Evolutionary conservation across 306 rosid species (phyloP), one percentile per base, ranked within the genome.

Genomic region (Alnus glutinosa): DNA sequence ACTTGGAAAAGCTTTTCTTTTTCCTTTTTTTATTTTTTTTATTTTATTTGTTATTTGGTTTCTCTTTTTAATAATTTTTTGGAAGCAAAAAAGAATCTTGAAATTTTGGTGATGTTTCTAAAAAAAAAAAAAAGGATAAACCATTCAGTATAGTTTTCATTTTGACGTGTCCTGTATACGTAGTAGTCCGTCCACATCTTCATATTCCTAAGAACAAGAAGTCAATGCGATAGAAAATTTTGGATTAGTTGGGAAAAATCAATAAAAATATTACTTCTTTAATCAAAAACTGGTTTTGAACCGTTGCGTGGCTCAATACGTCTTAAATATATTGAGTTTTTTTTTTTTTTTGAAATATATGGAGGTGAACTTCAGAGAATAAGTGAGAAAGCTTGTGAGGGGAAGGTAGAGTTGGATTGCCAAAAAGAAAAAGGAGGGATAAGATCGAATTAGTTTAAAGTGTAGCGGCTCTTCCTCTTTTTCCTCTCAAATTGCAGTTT

Each of bases 361-460:
- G 57, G 57, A 14, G 19, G 70, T 72, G 61, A 63, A 50, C 46
- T 36, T 67, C 11, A 28, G 74, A 46, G 42, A 16, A 68, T 55
- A 49, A 69, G 58, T 28, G 52, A 74, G 67, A 16, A 42, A 50
- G 42, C 39, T 47, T 34, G 36, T 58, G 64, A 10, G 66, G 34
- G 15, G 15, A 57, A 52, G 9, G 39, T 36, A 42, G 73, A 36
- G 80, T 15, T 70, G 54, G 49, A 74, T 59, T 57, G 70, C 74
- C 36, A 5, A n/a, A 49, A 78, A 39, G 76, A 3, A 28, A 51
- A 70, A 48, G 51, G 68, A 1, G n/a, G 52, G 18, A 82, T 34
- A 62, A 32, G 44, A 34, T 32, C 11, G 46, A 12, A 32, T 59
- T 28, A 10, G 36, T 59, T 30, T 23, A 8, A 59, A 59, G 66